Conservation (phyloP, 306 rosid species). For the Malus domestica region ASM211411v1 NC_041792.1:10448001-10448500, state of each 20-base stretch:
- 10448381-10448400: not conserved
- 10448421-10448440: not conserved
- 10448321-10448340: not conserved
- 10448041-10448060: not conserved
- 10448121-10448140: conserved; percentile 19
- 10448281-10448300: not conserved
- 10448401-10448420: not conserved
- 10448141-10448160: conserved; percentile 5
- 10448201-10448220: conserved; percentile 52
- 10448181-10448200: conserved; percentile 41
- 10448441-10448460: not conserved
- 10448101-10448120: not conserved
- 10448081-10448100: not conserved
- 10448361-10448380: conserved; percentile 29
- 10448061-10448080: not conserved
- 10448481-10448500: not conserved
- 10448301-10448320: conserved; percentile 3
- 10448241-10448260: conserved; percentile 59
- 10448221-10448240: conserved; percentile 77
- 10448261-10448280: conserved; percentile 28
- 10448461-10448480: not conserved
- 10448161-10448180: conserved; percentile 25
- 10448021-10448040: not conserved
- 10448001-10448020: not conserved
- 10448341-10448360: conserved; percentile 14